Evolutionary conservation across 352 stramenopile species (phyloP).

Genomic region (Pythium biforme): DNA sequence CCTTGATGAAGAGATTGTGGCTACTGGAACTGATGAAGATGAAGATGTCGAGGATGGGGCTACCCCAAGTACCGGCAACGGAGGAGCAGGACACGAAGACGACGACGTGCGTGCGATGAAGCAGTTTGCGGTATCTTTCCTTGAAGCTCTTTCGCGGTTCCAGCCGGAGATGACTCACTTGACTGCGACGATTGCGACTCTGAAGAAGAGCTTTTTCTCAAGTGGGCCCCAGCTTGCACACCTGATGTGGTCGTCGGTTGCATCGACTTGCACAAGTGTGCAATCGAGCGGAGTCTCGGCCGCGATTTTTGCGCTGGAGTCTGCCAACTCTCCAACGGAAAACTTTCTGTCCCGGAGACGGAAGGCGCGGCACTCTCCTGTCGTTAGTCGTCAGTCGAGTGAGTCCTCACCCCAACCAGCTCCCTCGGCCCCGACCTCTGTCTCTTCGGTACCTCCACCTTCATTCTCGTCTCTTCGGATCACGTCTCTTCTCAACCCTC

Average conservation of each 20-base stretch:
- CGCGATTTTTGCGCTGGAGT: slow-evolving; percentile 44
- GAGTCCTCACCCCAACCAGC: slow-evolving; percentile 14
- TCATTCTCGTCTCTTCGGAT: slow-evolving; percentile 75
- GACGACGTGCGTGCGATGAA: slow-evolving; percentile 71
- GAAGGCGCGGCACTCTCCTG: slow-evolving; percentile 16
- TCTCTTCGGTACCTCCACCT: slow-evolving; percentile 24
- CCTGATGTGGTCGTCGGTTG: slow-evolving; percentile 74
- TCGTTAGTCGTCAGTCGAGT: slow-evolving; percentile 10
- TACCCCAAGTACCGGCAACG: not conserved
- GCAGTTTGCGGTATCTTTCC: slow-evolving; percentile 66
- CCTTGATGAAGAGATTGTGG: slow-evolving; percentile 12
- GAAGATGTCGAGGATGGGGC: not conserved
- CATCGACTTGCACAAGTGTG: slow-evolving; percentile 58
- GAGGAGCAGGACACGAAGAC: slow-evolving; percentile 14
- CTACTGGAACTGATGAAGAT: not conserved
- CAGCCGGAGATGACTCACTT: slow-evolving; percentile 60
- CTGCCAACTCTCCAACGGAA: slow-evolving; percentile 25
- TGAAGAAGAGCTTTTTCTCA: slow-evolving; percentile 76
- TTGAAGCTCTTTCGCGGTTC: slow-evolving; percentile 67
- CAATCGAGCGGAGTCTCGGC: slow-evolving; percentile 73
- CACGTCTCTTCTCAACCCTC: slow-evolving; percentile 60
- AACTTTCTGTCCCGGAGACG: slow-evolving; percentile 23
- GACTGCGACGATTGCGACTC: slow-evolving; percentile 42
- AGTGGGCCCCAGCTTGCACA: slow-evolving; percentile 67
- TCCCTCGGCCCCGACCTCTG: not conserved